Conservation (phyloP, 1,284 basidiomycete species). For the Moesziomyces sp. region DNA sequence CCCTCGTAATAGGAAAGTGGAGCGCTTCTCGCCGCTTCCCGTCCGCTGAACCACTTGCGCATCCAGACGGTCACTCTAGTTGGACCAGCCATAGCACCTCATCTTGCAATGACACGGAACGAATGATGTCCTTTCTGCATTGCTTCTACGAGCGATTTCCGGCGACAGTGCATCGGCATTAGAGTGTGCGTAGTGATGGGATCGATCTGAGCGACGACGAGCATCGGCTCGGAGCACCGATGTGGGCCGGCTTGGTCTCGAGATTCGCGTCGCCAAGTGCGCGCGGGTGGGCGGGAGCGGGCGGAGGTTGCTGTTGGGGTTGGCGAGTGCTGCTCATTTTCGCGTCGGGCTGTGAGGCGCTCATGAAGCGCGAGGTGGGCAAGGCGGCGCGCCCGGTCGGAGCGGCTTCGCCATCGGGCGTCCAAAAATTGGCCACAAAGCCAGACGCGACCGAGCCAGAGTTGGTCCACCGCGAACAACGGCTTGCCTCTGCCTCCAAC, state of each 20-base stretch:
- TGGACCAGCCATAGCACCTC: neutral
- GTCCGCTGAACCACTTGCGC: constrained; percentile 9
- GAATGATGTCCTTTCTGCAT: too few relatives aligned
- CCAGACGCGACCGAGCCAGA: neutral
- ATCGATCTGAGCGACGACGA: neutral
- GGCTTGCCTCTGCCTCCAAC: neutral
- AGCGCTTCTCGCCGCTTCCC: constrained; percentile 27
- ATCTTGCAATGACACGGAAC: neutral
- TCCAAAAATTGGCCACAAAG: neutral
- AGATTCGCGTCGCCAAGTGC: neutral
- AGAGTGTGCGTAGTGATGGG: neutral
- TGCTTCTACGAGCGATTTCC: neutral
- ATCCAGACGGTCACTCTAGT: neutral
- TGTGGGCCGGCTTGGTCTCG: neutral
- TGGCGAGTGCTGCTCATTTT: neutral
- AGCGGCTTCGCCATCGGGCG: neutral
- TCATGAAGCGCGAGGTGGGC: neutral
- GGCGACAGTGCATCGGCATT: neutral
- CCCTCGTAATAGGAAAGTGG: constrained; percentile 20
- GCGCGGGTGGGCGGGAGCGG: too few relatives aligned
- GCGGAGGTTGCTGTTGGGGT: neutral
- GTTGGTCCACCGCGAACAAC: neutral
- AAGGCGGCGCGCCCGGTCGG: neutral
- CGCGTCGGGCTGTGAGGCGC: neutral
- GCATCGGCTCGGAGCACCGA: neutral